Base-by-base conservation (phyloP, 352 stramenopile genomes). In the Phytophthora lateralis region DNA sequence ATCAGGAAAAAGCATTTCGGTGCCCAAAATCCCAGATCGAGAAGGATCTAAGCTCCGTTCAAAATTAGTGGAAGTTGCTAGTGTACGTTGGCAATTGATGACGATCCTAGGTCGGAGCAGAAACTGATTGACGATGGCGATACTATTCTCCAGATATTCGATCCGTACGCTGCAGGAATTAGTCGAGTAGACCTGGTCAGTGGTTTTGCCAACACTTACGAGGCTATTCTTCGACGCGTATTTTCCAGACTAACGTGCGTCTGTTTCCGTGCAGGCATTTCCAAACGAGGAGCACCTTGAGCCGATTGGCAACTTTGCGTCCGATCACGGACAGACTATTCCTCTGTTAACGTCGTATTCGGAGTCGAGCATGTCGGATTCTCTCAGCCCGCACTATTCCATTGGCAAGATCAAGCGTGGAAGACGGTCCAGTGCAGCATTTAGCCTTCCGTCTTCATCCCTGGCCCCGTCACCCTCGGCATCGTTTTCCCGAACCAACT, bases 241-340 rank as follows among this genome's bases (percentile, higher is more conserved):
- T 18, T 26, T 38, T 24, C 11, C 14, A 34, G 15, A 29, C 27
- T 34, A 38, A 15, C 29, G 12, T 47, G 12, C 8, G 18, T 44
- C 8, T 43, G 6, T 37, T 38, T 50, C 24, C 12, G 1, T 42
- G 18, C 51, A 92, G 83, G 85, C 83, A 2, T 95, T 89, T 60
- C 78, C 82, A 24, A 90, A 90, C 38, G 82, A 95, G 21, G 85
- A 95, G 39, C 76, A 93, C 32, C 70, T 92, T n/a, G 82, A 89
- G 30, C 85, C 85, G 0, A 89, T 95, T 21, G 80, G 80, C 11
- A 86, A 82, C 55, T 92, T 92, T 47, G 72, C 67, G 7, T 82
- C 76, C 0, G 84, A 93, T 43, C 69, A 76, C 32, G 83, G 85
- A 8, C 85, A 92, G 43, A 93, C 82, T 1, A 71, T 95, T 38